Percentiles rank a stretch among this genome's conserved stretches.
Conservation (phyloP, 2,329 filamentous ascomycete species). For the Mycosphaerella sp. region DNA sequence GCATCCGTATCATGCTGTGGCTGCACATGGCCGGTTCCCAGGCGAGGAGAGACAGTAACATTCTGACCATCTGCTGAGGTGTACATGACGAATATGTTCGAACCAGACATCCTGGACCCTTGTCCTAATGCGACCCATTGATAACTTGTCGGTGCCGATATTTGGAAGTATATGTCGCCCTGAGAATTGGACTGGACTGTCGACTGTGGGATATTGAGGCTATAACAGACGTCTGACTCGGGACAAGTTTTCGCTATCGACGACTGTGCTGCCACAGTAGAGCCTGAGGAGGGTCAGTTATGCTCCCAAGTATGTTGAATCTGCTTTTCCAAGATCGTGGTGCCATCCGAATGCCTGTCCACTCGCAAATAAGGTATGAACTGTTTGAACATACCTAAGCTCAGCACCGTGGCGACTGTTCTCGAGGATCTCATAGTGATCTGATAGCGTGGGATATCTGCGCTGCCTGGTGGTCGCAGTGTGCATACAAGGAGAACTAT, state of each 20-base stretch:
- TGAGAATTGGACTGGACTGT: constrained; percentile 45
- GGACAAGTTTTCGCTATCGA: constrained; percentile 20
- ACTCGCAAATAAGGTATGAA: no score
- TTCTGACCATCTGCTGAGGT: constrained; percentile 47
- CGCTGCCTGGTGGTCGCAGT: background rate
- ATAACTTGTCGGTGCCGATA: constrained; percentile 49
- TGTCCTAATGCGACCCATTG: constrained; percentile 54
- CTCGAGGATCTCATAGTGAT: constrained; percentile 9
- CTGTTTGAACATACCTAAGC: constrained; percentile 9
- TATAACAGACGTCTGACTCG: constrained; percentile 39
- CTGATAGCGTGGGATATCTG: background rate
- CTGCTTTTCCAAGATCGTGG: background rate
- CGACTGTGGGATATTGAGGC: constrained; percentile 49
- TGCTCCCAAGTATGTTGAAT: background rate
- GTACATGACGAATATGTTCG: constrained; percentile 57
- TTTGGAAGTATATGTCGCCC: constrained; percentile 54
- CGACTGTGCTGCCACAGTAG: constrained; percentile 17
- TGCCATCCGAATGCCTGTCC: no score
- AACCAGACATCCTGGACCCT: constrained; percentile 48
- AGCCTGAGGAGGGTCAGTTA: background rate
- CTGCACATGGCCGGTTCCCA: constrained; percentile 40
- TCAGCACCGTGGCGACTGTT: constrained; percentile 3
- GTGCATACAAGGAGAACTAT: background rate
- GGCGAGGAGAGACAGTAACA: constrained; percentile 52
- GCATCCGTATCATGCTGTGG: constrained; percentile 42